These are phyloP conservation scores for Dioscorea dumetorum DNA, from an alignment of 106 monocot species.

Conservation along the genomic window DNA sequence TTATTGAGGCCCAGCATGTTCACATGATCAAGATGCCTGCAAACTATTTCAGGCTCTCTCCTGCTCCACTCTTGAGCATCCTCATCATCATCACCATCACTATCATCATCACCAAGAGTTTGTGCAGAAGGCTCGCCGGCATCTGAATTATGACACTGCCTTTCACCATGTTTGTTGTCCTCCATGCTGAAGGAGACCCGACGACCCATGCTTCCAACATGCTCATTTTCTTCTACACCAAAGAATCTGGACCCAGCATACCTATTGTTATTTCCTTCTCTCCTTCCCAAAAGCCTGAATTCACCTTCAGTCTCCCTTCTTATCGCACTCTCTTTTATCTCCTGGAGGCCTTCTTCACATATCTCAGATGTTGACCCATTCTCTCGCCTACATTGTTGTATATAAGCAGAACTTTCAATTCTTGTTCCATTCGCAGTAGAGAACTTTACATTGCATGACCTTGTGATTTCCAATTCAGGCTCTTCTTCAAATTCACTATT, in stretches of 20 bases:
- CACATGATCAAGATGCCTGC: conserved; percentile 89
- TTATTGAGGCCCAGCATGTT: conserved; percentile 82
- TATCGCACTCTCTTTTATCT: conserved; percentile 68
- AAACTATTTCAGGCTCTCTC: conserved; percentile 76
- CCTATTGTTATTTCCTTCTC: conserved; percentile 52
- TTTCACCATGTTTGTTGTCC: conserved; percentile 28
- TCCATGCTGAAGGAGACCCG: conserved; percentile 68
- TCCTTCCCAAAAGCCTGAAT: conserved; percentile 70
- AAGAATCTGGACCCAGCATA: conserved; percentile 60
- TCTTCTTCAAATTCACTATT: conserved; percentile 72
- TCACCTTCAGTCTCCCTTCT: conserved; percentile 88
- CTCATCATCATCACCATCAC: conserved; percentile 35
- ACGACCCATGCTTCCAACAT: conserved; percentile 47
- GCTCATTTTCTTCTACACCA: conserved; percentile 49
- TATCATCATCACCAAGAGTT: conserved; percentile 15
- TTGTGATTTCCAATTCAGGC: conserved; percentile 11
- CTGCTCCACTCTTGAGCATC: conserved; percentile 46
- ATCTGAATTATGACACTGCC: conserved; percentile 29
- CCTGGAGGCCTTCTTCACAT: conserved; percentile 1
- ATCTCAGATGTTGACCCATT: too few relatives aligned
- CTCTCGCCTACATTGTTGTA: conserved; percentile 11
- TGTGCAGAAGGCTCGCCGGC: conserved; percentile 32
- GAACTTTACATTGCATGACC: too few relatives aligned
- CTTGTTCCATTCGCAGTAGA: conserved; percentile 18
- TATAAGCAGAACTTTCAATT: conserved; percentile 19